Evolutionary conservation across 306 rosid species (phyloP).

Genomic region (Parietaria judaica): DNA sequence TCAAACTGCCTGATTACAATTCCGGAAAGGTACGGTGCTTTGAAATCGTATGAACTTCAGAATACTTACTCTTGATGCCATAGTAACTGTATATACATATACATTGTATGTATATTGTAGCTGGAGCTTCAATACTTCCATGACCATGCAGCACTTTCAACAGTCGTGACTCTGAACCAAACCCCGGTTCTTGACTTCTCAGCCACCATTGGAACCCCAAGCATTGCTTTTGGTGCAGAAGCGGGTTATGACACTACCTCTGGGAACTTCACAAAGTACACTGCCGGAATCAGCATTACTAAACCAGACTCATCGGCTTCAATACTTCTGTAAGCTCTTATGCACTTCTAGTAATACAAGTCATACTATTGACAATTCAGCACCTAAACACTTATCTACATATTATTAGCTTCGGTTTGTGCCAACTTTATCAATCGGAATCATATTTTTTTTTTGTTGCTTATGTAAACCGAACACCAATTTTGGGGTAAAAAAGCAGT

Average conservation of each 20-base stretch:
- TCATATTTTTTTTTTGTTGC: neutral
- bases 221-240: slow-evolving; percentile 71
- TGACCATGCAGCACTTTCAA: slow-evolving; percentile 69
- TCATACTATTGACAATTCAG: neutral
- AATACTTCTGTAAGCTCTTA: slow-evolving; percentile 59
- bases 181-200: slow-evolving; percentile 67
- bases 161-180: slow-evolving; percentile 54
- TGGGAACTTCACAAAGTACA: slow-evolving; percentile 67
- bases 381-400: neutral
- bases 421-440: neutral
- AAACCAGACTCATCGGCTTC: slow-evolving; percentile 59
- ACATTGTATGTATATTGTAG: slow-evolving; percentile 26
- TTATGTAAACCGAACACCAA: too few species aligned
- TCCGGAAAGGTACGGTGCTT: slow-evolving; percentile 74
- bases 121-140: slow-evolving; percentile 92
- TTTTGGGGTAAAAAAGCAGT: too few species aligned
- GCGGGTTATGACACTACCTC: slow-evolving; percentile 76
- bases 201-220: slow-evolving; percentile 73
- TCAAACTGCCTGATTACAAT: slow-evolving; percentile 67
- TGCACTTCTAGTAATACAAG: neutral
- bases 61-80: neutral
- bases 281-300: slow-evolving; percentile 62
- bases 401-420: too few species aligned
- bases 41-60: slow-evolving; percentile 9
- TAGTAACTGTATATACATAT: neutral